Conservation (phyloP, 2,329 filamentous ascomycete species). For the Hypoxylon sp. region DNA sequence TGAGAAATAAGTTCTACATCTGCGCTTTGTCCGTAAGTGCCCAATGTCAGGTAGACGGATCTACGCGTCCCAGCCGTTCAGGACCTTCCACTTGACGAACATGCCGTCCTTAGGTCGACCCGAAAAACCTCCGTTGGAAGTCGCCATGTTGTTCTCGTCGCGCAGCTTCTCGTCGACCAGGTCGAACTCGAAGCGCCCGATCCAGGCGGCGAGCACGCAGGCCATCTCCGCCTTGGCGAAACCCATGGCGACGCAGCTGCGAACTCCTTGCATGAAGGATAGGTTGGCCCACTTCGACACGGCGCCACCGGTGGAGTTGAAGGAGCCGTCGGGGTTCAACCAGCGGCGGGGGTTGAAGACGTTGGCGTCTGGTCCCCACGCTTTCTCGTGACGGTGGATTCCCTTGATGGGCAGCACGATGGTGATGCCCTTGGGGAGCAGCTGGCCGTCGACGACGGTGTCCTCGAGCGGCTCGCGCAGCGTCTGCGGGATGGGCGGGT, state of each 20-base stretch:
- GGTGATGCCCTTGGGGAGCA: constrained; percentile 70
- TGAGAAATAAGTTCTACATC: constrained; percentile 1
- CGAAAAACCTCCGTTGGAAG: constrained; percentile 35
- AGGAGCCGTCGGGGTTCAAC: constrained; percentile 51
- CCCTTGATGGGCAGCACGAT: constrained; percentile 73
- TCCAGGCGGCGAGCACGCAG: constrained; percentile 61
- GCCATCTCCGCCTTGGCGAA: constrained; percentile 76
- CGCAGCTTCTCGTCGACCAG: constrained; percentile 25
- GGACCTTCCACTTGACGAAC: constrained; percentile 28
- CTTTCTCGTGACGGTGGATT: constrained; percentile 70
- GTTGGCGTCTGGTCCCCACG: constrained; percentile 74
- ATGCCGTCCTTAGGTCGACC: constrained; percentile 33
- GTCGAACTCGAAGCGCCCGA: constrained; percentile 39
- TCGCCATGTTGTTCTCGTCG: constrained; percentile 34
- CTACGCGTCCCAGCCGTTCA: constrained; percentile 15
- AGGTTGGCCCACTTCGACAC: constrained; percentile 68
- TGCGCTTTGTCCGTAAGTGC: constrained; percentile 1
- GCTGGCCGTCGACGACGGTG: constrained; percentile 63
- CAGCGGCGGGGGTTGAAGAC: constrained; percentile 72
- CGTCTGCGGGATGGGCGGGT: constrained; percentile 38
- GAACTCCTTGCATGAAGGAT: constrained; percentile 66
- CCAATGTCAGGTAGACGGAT: background rate
- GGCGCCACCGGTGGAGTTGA: constrained; percentile 54
- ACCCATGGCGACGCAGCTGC: constrained; percentile 70
- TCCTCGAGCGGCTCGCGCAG: constrained; percentile 34